Conservation (phyloP, 2,329 filamentous ascomycete species). For the Fusarium papillatum region DNA sequence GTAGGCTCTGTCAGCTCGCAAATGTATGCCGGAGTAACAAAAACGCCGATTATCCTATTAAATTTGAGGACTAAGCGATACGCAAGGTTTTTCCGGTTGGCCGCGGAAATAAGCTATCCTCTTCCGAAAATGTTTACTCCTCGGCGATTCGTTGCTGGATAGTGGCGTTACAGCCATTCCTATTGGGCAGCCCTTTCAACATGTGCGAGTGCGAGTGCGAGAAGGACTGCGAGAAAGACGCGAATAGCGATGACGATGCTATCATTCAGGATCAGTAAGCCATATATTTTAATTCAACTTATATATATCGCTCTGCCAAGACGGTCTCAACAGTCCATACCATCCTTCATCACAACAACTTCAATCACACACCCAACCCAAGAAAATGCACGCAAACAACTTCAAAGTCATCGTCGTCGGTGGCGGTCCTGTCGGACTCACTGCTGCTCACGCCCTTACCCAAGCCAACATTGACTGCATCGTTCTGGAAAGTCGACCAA, state of each 20-base stretch:
- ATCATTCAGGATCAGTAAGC: not conserved
- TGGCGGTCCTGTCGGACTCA: constrained; percentile 45
- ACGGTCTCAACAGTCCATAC: not conserved
- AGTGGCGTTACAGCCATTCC: not conserved
- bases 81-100: not conserved
- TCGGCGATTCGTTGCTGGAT: not conserved
- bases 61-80: not conserved
- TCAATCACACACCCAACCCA: not conserved
- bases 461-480: constrained; percentile 53
- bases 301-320: not conserved
- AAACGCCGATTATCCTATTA: not conserved
- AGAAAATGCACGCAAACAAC: not conserved
- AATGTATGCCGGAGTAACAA: not conserved
- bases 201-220: not conserved
- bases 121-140: not conserved
- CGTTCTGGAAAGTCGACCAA: constrained; percentile 50
- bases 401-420: constrained; percentile 45
- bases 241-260: not conserved
- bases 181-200: not conserved
- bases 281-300: not conserved
- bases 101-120: not conserved
- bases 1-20: not conserved
- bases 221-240: no score
- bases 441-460: constrained; percentile 42
- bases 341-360: not conserved